These are phyloP conservation scores for Dujonia santamariae DNA, from an alignment of 1,139 yeast genomes.

Conservation along the genomic window DNA sequence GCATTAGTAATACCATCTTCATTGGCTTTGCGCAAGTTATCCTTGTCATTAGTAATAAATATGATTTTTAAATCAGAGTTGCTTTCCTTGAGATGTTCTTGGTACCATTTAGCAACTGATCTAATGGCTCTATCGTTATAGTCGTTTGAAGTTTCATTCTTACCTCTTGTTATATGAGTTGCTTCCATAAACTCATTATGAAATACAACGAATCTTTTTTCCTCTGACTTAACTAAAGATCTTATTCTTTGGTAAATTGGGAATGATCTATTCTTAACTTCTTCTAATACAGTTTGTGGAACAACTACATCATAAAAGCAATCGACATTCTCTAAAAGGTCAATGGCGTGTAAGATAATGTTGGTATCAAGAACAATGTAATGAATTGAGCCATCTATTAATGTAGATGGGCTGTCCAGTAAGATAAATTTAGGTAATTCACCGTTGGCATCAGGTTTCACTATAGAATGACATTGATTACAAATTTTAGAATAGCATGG, in stretches of 20 bases:
- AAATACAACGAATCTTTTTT: constrained; percentile 83
- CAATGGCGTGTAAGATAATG: constrained; percentile 85
- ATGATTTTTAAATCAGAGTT: constrained; percentile 48
- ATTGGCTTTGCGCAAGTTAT: constrained; percentile 58
- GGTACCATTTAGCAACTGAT: constrained; percentile 69
- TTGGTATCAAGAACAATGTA: constrained; percentile 87
- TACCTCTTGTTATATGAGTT: constrained; percentile 63
- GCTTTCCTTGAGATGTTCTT: constrained; percentile 52
- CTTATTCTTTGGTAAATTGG: constrained; percentile 87
- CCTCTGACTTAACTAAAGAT: constrained; percentile 71
- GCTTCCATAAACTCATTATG: constrained; percentile 86
- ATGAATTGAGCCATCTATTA: constrained; percentile 46
- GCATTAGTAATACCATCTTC: constrained; percentile 50
- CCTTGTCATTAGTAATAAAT: constrained; percentile 75
- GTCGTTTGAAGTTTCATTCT: constrained; percentile 79
- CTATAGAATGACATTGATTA: constrained; percentile 52
- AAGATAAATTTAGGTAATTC: constrained; percentile 49
- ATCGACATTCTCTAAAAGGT: constrained; percentile 72
- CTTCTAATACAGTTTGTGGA: constrained; percentile 93
- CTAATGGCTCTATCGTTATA: constrained; percentile 91
- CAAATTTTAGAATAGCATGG: constrained; percentile 85
- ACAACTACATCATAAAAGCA: constrained; percentile 86
- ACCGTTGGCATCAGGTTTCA: constrained; percentile 56
- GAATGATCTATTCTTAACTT: constrained; percentile 81
- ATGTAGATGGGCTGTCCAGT: constrained; percentile 46